Conservation (phyloP, 2,329 filamentous ascomycete species). For the Metarhizium guizhouense region DNA sequence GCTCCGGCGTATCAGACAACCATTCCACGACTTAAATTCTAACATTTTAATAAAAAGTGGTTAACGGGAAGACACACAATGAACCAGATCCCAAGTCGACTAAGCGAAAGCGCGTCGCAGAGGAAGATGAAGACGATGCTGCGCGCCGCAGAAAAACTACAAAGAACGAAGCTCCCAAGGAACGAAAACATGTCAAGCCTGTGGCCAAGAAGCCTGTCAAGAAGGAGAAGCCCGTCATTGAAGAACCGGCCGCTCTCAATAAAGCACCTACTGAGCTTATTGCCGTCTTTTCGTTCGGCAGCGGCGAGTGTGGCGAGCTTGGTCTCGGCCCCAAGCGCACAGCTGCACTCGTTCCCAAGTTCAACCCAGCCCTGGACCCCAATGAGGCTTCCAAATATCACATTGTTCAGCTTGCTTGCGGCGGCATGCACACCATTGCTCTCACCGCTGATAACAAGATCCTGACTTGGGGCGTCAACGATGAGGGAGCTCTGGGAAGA, state of each 20-base stretch:
- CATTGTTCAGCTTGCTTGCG: conserved; percentile 67
- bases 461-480: conserved; percentile 81
- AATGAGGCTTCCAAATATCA: conserved; percentile 50
- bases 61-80: conserved; percentile 1
- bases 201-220: conserved; percentile 3
- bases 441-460: conserved; percentile 75
- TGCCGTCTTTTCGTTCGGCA: conserved; percentile 73
- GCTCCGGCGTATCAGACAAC: background rate
- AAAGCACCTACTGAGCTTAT: conserved; percentile 49
- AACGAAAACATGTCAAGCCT: conserved; percentile 2
- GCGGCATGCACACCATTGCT: conserved; percentile 74
- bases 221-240: conserved; percentile 18
- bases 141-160: conserved; percentile 4
- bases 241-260: conserved; percentile 17
- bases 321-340: conserved; percentile 58
- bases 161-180: conserved; percentile 2
- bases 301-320: conserved; percentile 73
- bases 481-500: conserved; percentile 71
- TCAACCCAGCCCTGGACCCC: conserved; percentile 67
- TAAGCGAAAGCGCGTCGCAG: conserved; percentile 7
- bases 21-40: background rate
- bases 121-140: conserved; percentile 3
- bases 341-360: conserved; percentile 22
- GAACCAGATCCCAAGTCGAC: conserved; percentile 1
- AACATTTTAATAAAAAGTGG: background rate